Conservation (phyloP, 352 stramenopile genomes). For the Phytophthora pseudosyringae region DNA sequence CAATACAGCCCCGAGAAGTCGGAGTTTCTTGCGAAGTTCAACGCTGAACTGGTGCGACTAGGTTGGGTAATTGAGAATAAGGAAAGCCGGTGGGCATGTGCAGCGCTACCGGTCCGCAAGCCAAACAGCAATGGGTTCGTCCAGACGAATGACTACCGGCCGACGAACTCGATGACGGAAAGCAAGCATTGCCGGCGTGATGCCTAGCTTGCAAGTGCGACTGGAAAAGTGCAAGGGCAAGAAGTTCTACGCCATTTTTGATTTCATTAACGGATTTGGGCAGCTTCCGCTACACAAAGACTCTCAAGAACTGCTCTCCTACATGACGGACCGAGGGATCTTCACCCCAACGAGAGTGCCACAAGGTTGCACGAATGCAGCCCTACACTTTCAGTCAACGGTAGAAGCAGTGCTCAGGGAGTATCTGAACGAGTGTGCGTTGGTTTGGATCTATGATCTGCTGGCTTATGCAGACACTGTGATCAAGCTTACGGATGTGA, state of each 20-base stretch:
- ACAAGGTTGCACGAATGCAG: not conserved
- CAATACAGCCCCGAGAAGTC: conserved; percentile 17
- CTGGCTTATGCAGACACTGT: not conserved
- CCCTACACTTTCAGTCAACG: not conserved
- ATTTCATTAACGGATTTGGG: not conserved
- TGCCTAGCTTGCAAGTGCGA: conserved; percentile 1
- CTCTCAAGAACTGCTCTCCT: not conserved
- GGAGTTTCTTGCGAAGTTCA: conserved; percentile 5
- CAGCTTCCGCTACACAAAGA: not conserved
- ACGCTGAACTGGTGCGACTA: not conserved
- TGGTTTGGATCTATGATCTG: not conserved
- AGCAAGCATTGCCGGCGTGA: not conserved
- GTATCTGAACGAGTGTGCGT: not conserved
- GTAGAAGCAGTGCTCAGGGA: not conserved
- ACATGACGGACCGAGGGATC: not conserved
- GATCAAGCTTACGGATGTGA: not conserved
- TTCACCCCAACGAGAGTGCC: not conserved
- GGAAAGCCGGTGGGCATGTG: conserved; percentile 1
- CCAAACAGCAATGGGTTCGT: conserved; percentile 4
- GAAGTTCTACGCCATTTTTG: conserved; percentile 9
- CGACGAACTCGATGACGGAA: not conserved
- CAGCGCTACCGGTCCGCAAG: conserved; percentile 1
- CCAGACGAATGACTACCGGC: conserved; percentile 7
- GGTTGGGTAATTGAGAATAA: conserved; percentile 12
- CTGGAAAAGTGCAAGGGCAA: conserved; percentile 1